These are phyloP conservation scores for Daedaleopsis nitida DNA, from an alignment of 768 basidiomycete species.

Conservation along the genomic window DNA sequence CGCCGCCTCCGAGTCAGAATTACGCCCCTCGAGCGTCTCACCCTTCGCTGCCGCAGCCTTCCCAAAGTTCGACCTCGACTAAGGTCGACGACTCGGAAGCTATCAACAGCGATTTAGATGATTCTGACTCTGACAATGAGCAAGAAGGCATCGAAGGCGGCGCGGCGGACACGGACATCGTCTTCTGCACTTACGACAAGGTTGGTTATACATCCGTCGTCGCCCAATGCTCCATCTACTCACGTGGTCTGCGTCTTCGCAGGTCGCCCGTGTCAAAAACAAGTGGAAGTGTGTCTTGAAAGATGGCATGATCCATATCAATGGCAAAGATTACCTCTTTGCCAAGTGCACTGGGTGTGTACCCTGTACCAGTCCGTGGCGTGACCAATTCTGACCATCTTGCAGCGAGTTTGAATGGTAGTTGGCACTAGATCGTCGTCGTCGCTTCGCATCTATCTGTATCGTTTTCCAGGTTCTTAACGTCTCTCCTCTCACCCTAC, in stretches of 20 bases:
- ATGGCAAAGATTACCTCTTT: conserved; percentile 97
- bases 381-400: not conserved
- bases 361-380: not conserved
- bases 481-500: conserved; percentile 8
- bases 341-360: conserved; percentile 91
- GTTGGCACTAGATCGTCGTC: conserved; percentile 4
- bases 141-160: conserved; percentile 81
- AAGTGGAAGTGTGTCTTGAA: conserved; percentile 99
- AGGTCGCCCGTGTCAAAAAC: conserved; percentile 99
- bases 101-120: conserved; percentile 96
- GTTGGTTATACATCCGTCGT: conserved; percentile 52
- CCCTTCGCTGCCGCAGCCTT: conserved; percentile 72
- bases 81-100: conserved; percentile 68
- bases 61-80: conserved; percentile 40
- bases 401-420: conserved; percentile 40
- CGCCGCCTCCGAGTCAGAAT: conserved; percentile 59
- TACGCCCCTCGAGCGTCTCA: conserved; percentile 74
- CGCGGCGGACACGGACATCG: conserved; percentile 78
- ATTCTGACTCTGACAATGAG: conserved; percentile 86
- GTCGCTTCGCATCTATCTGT: conserved; percentile 4
- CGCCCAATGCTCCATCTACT: not conserved
- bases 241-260: not conserved
- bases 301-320: conserved; percentile 96
- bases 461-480: conserved; percentile 6
- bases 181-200: conserved; percentile 99